Conservation (phyloP, 83 land plant genomes). For the Picea abies region DNA sequence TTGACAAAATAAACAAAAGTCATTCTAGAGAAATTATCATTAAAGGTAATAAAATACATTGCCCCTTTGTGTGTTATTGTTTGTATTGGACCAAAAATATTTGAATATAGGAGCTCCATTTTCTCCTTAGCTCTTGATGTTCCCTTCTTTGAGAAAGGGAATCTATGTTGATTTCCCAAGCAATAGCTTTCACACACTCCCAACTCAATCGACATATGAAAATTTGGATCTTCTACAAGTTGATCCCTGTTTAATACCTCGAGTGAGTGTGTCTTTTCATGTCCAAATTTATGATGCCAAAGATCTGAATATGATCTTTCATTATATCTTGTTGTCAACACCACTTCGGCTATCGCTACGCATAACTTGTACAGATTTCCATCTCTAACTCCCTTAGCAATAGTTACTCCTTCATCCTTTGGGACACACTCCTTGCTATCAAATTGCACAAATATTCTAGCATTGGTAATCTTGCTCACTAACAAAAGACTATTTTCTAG, state of each 20-base stretch:
- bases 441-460: neutral
- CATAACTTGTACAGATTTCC: neutral
- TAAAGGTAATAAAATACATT: slow-evolving; percentile 24
- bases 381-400: neutral
- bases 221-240: neutral
- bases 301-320: neutral
- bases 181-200: neutral
- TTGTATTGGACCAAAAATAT: slow-evolving; percentile 17
- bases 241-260: neutral
- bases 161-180: slow-evolving; percentile 13
- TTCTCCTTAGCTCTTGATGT: slow-evolving; percentile 2
- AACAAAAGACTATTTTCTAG: neutral
- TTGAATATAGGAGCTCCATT: slow-evolving; percentile 3
- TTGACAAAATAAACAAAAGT: slow-evolving; percentile 1
- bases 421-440: neutral
- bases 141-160: neutral
- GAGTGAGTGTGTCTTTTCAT: neutral
- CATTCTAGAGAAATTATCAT: slow-evolving; percentile 18
- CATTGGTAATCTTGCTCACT: neutral
- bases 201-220: neutral
- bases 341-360: neutral
- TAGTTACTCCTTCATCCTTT: neutral
- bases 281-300: neutral
- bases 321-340: neutral
- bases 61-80: slow-evolving; percentile 6